phyloP scores from a whole-genome alignment of 495 filamentous ascomycete genomes.

The Hypoxylon fragiforme region DNA sequence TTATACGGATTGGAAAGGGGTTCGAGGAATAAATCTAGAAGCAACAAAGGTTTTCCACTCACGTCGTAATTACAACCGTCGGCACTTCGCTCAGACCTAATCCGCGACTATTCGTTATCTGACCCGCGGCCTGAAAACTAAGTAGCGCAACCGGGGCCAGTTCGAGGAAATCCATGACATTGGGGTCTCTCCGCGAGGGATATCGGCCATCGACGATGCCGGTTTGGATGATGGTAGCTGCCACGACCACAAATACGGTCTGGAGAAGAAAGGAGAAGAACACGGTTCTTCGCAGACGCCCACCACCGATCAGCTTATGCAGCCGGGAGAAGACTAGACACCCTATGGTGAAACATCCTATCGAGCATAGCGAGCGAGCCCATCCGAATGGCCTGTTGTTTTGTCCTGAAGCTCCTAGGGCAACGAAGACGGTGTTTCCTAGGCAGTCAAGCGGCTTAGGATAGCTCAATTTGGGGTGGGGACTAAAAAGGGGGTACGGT shows the following conservation, averaged over 20 bases:
- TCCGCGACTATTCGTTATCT: constrained; percentile 65
- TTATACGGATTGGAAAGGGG: no score
- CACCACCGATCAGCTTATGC: constrained; percentile 33
- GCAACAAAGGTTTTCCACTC: no score
- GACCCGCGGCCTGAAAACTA: constrained; percentile 71
- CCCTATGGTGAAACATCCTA: constrained; percentile 35
- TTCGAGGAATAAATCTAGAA: no score
- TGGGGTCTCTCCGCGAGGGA: constrained; percentile 29
- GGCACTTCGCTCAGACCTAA: constrained; percentile 72
- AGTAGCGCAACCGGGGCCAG: constrained; percentile 64
- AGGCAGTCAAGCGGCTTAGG: background rate
- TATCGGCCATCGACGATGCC: constrained; percentile 32
- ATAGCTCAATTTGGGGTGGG: no score
- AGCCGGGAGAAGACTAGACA: constrained; percentile 33
- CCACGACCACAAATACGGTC: constrained; percentile 56
- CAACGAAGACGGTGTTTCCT: constrained; percentile 39
- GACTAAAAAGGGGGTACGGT: background rate
- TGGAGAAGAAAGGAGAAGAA: constrained; percentile 62
- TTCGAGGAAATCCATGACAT: constrained; percentile 39
- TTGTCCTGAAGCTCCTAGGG: constrained; percentile 33
- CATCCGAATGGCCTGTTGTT: constrained; percentile 35
- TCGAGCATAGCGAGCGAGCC: constrained; percentile 37
- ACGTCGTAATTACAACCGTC: constrained; percentile 71
- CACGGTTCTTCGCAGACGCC: constrained; percentile 55
- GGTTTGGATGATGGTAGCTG: constrained; percentile 59